phyloP scores from a whole-genome alignment of 2,329 filamentous ascomycete species.

The Lojkania enalia region DNA sequence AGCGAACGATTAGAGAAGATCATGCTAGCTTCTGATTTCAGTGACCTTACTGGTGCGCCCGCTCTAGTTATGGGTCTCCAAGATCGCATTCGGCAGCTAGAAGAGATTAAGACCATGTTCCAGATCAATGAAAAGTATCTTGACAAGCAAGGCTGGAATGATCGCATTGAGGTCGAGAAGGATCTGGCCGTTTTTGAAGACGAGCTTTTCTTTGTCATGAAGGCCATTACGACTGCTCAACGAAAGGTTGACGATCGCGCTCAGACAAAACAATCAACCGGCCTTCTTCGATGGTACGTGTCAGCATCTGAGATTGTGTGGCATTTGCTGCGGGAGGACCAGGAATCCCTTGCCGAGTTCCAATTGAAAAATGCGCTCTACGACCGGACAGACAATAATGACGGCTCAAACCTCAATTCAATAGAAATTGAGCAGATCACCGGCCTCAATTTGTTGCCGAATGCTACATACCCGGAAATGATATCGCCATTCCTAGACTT shows the following conservation, averaged over 20 bases:
- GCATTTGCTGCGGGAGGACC: slow-evolving; percentile 87
- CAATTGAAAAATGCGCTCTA: slow-evolving; percentile 90
- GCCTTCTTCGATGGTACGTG: slow-evolving; percentile 87
- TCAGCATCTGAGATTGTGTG: slow-evolving; percentile 95
- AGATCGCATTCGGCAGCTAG: slow-evolving; percentile 87
- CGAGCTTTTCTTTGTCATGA: slow-evolving; percentile 99
- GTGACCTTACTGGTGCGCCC: slow-evolving; percentile 88
- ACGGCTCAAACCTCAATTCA: slow-evolving; percentile 93
- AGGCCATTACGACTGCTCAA: slow-evolving; percentile 96
- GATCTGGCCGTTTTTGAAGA: slow-evolving; percentile 90
- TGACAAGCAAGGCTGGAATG: slow-evolving; percentile 88
- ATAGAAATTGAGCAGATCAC: slow-evolving; percentile 86
- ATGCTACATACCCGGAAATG: slow-evolving; percentile 95
- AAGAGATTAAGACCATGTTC: slow-evolving; percentile 96
- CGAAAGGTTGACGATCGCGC: slow-evolving; percentile 72
- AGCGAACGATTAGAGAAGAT: slow-evolving; percentile 96
- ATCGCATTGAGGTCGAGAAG: slow-evolving; percentile 83
- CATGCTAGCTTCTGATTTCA: slow-evolving; percentile 98
- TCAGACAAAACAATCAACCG: slow-evolving; percentile 69
- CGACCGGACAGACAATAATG: slow-evolving; percentile 93
- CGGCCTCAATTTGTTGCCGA: slow-evolving; percentile 84
- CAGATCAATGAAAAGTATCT: slow-evolving; percentile 87
- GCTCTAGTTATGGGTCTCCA: slow-evolving; percentile 91
- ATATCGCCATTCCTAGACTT: slow-evolving; percentile 83
- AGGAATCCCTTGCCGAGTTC: slow-evolving; percentile 87